Base-by-base conservation (phyloP, 495 filamentous ascomycete species). In the Podospora pseudoanserina region DNA sequence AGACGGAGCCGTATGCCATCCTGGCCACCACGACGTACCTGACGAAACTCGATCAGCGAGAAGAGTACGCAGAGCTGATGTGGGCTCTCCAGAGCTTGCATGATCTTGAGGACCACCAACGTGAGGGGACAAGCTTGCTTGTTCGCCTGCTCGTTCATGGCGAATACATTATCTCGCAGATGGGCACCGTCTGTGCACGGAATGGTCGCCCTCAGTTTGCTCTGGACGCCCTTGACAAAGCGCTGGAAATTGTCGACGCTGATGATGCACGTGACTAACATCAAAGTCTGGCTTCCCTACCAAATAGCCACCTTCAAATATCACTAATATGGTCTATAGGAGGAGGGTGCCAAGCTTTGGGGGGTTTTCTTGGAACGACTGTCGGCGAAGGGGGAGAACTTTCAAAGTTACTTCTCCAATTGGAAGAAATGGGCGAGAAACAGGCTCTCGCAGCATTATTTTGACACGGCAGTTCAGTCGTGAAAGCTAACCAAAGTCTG, bases 391-490 rank as follows among this genome's bases (percentile, higher is more conserved):
- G 59, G 23, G 27, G 62, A 20, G 13, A 57, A 15, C 16, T 28
- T 60, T 39, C 62, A 65, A 30, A 5, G 32, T 6, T 18, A 26
- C 7, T 65, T 23, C 15, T 13, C n/a, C 9, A 27, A 7, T 4
- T 13, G 58, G 32, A 44, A 53, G n/a, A 66, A 65, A 18, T 18
- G 27, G 6, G 57, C 60, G 3, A 28, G 57, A 26, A 62, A 66
- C 39, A n/a, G 44, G 32, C 68, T 70, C 7, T 57, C 68, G 4
- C 64, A 66, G 34, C 20, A 53, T 23, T 70, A 70, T 39, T 70
- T 70, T 32, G 68, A 66, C 53, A 55, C 27, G 4, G 68, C 68
- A 16, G 60, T 70, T 27, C 44, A n/a, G 3, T 20, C 64, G 16
- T 66, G 68, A 60, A 59, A 58, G n/a, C 55, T 2, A 58, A 58